Percentiles rank a stretch among this genome's conserved stretches.
These are phyloP conservation scores for Helotiales sp. DNA, from an alignment of 2,329 filamentous ascomycete species.

Conservation along the genomic window DNA sequence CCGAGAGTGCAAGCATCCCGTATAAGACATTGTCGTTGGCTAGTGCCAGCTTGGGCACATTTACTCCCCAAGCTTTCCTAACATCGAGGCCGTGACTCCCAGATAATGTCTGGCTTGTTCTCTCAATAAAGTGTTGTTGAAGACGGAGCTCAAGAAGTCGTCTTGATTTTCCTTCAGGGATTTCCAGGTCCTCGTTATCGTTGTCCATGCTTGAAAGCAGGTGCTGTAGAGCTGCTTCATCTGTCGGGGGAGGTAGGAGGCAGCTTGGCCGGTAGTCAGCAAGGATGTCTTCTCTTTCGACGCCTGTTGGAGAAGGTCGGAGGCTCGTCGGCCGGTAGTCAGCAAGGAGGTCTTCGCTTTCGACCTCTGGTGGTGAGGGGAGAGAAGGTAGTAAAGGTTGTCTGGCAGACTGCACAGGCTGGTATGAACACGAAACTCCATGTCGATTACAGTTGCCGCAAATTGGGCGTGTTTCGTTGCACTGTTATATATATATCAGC, in stretches of 20 bases:
- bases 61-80: background rate
- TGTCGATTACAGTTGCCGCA: conserved; percentile 22
- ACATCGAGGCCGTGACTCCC: background rate
- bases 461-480: conserved; percentile 18
- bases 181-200: background rate
- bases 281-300: background rate
- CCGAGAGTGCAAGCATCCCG: conserved; percentile 15
- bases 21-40: background rate
- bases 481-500: conserved; percentile 12
- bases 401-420: conserved; percentile 1
- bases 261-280: background rate
- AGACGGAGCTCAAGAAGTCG: background rate
- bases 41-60: background rate
- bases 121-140: conserved; percentile 1
- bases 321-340: background rate
- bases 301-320: background rate
- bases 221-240: background rate
- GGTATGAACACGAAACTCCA: conserved; percentile 18
- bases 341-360: background rate
- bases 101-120: background rate
- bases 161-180: background rate
- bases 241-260: background rate
- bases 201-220: background rate
- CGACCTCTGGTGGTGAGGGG: background rate
- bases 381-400: background rate